Percentiles rank a stretch among this genome's conserved stretches.
phyloP scores from a whole-genome alignment of 2,329 filamentous ascomycete species.

The Fusarium marasasianum region DNA sequence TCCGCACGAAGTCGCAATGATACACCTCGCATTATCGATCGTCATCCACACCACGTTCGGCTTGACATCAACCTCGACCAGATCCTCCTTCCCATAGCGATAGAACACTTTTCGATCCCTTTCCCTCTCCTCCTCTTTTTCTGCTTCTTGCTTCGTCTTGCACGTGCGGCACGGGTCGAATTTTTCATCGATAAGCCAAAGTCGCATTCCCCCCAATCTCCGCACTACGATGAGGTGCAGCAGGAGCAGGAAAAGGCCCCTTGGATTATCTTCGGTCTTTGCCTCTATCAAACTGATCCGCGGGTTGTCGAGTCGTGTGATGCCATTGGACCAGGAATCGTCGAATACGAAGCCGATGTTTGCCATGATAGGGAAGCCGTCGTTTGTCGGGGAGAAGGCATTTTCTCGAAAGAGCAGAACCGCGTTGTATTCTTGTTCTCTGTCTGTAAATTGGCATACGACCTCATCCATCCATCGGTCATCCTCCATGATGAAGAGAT shows the following conservation, averaged over 20 bases:
- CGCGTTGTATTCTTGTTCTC: not conserved
- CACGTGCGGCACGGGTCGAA: not conserved
- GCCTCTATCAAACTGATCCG: not conserved
- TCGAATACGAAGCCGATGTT: not conserved
- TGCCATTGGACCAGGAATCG: not conserved
- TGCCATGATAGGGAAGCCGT: not conserved
- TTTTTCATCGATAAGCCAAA: not conserved
- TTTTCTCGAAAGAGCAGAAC: not conserved
- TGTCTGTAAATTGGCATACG: no score
- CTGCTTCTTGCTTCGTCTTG: not conserved
- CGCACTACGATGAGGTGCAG: not conserved
- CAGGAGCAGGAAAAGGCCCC: not conserved
- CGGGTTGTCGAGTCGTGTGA: not conserved
- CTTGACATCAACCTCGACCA: not conserved
- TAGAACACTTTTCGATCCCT: not conserved
- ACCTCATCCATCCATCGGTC: not conserved
- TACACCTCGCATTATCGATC: not conserved
- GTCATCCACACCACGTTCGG: not conserved
- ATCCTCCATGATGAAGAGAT: not conserved
- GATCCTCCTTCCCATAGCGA: not conserved
- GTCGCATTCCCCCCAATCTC: not conserved
- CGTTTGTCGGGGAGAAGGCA: not conserved
- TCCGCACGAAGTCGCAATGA: not conserved
- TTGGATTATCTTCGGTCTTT: not conserved
- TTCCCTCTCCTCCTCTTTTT: not conserved